Conservation (phyloP, 305 asterid genomes). For the Fraxinus baroniana region DNA sequence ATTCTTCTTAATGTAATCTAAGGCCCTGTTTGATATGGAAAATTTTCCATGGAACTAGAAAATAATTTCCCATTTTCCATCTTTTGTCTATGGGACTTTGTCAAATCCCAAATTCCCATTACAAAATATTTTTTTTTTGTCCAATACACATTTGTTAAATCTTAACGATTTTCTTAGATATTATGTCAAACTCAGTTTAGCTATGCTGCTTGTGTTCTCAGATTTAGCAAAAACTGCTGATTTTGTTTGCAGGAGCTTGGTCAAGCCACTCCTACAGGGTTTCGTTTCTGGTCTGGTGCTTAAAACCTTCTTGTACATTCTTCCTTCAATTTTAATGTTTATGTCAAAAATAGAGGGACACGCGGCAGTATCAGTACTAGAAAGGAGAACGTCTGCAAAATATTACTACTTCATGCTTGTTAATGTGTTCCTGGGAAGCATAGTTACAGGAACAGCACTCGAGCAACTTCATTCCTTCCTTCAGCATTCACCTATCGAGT, state of each 20-base stretch:
- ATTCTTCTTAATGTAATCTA: not conserved
- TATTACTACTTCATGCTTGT: slow-evolving; percentile 93
- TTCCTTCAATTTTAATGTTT: slow-evolving; percentile 63
- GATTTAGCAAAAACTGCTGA: slow-evolving; percentile 9
- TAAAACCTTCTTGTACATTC: slow-evolving; percentile 64
- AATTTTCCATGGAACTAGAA: too few species aligned
- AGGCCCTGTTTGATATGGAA: too few species aligned
- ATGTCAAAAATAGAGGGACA: slow-evolving; percentile 99
- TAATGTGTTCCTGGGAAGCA: slow-evolving; percentile 92
- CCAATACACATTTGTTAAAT: not conserved
- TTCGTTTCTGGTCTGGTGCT: slow-evolving; percentile 92
- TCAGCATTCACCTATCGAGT: slow-evolving; percentile 60
- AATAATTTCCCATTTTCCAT: too few species aligned
- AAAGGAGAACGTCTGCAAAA: slow-evolving; percentile 82
- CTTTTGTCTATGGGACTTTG: not conserved
- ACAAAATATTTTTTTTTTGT: not conserved
- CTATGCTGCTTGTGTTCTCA: not conserved
- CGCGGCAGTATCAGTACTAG: slow-evolving; percentile 69
- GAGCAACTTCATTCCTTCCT: slow-evolving; percentile 89
- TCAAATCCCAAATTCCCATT: not conserved
- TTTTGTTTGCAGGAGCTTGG: slow-evolving; percentile 61
- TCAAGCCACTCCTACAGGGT: slow-evolving; percentile 89
- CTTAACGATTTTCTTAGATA: not conserved
- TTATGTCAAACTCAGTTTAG: not conserved
- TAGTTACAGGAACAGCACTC: slow-evolving; percentile 88